Evolutionary conservation across 225 moss, liverwort and hornwort species (phyloP), one percentile per base, ranked within the genome.

Genomic region (Straminergon stramineum): DNA sequence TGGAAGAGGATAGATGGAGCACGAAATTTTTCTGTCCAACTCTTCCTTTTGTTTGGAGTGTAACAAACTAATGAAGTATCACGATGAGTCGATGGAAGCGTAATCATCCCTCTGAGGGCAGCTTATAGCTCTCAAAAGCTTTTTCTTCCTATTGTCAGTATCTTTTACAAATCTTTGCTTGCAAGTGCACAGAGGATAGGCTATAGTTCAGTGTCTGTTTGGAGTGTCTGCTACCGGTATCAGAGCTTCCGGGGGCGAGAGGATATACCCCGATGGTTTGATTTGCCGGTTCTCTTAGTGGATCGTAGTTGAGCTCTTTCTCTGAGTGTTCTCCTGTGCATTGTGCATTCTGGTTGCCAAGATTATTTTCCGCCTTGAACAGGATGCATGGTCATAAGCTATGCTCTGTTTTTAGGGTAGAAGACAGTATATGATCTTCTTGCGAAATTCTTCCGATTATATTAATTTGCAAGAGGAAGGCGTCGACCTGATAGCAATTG

Each of bases 381-480:
- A 70, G 64, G 86, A 84, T 80, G 86, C 73, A 79, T 69, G 23
- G 24, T 83, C 75, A 70, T 67, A 79, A 66, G 60, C 79, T 74
- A 86, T 73, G 86, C 88, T 93, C 93, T 91, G 88, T 79, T 83
- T 87, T 93, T 92, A 93, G 90, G 91, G 90, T 86, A 85, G 77
- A 88, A 77, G 41, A 35, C 73, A 83, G 89, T 68, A 55, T 87
- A 70, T 82, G 83, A 85, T 65, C 55, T 78, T 77, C 85, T 83
- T 80, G 79, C 84, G 57, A 87, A 57, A 56, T 39, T 77, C 69
- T 60, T 66, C 53, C 78, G 61, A 51, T 24, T 52, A 9, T 9
- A 76, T 52, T 71, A 14, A 55, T 88, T 87, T 71, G 82, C 83
- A 69, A 66, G 81, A 84, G 81, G 84, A 84, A 76, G 76, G 48